phyloP scores from a whole-genome alignment of 2,329 filamentous ascomycete genomes.

The Coleophoma cylindrospora region DNA sequence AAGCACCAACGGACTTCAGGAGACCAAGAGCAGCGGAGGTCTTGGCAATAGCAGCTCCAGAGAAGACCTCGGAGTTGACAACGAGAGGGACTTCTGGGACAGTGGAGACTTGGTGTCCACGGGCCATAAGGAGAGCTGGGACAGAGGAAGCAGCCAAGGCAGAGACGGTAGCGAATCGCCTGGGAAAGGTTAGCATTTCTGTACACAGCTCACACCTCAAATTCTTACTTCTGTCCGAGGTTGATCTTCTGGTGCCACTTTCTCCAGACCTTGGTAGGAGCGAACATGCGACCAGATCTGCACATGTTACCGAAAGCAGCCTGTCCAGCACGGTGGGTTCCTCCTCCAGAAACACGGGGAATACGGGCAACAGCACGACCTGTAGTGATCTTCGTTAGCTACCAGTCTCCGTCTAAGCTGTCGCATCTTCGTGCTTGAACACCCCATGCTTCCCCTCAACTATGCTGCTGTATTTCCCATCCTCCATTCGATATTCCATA shows the following conservation, averaged over 20 bases:
- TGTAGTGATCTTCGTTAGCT: conserved; percentile 32
- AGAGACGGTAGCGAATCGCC: conserved; percentile 96
- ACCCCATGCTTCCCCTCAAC: no score
- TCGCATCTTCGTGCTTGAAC: no score
- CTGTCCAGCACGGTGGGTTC: conserved; percentile 99
- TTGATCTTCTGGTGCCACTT: conserved; percentile 99
- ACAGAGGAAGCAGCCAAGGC: conserved; percentile 95
- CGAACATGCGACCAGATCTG: conserved; percentile 99
- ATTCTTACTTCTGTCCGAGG: conserved; percentile 83
- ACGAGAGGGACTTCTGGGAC: conserved; percentile 97
- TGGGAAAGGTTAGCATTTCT: conserved; percentile 30
- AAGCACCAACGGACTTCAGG: conserved; percentile 86
- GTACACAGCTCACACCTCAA: conserved; percentile 15
- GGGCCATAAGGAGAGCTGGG: conserved; percentile 90
- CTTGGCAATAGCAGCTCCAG: conserved; percentile 74
- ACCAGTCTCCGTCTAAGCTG: not conserved
- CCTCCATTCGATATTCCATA: conserved; percentile 1
- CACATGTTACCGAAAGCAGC: conserved; percentile 99
- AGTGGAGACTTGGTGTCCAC: conserved; percentile 89
- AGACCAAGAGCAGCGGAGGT: conserved; percentile 83
- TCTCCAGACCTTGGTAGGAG: conserved; percentile 99
- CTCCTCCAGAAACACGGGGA: conserved; percentile 99
- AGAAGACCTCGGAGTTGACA: conserved; percentile 85
- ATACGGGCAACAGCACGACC: conserved; percentile 99
- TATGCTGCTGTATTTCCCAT: not conserved